A percentile compares a stretch with the other conserved stretches of the same genome.
Conservation (phyloP, 495 filamentous ascomycete species). For the Daldinia caldariorum region DNA sequence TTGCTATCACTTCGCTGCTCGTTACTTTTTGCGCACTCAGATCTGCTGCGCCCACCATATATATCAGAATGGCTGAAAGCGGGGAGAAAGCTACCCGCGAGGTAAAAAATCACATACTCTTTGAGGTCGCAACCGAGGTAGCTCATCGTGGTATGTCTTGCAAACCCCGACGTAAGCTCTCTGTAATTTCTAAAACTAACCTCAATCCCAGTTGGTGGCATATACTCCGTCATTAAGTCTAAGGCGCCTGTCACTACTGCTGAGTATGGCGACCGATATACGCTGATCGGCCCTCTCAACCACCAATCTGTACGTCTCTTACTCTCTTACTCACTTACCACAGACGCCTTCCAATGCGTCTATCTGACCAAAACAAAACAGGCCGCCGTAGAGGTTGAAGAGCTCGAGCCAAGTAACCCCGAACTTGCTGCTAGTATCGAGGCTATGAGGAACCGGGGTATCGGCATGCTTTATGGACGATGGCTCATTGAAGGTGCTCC, state of each 20-base stretch:
- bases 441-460: conserved; percentile 90
- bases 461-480: conserved; percentile 89
- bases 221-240: conserved; percentile 98
- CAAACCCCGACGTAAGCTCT: background rate
- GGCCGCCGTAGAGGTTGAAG: conserved; percentile 97
- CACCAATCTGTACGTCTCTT: conserved; percentile 74
- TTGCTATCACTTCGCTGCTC: background rate
- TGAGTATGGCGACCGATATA: conserved; percentile 98
- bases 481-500: conserved; percentile 98
- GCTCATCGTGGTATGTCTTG: conserved; percentile 82
- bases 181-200: conserved; percentile 15
- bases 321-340: background rate
- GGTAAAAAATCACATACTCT: conserved; percentile 70
- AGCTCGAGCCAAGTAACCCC: conserved; percentile 82
- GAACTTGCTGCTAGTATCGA: conserved; percentile 82
- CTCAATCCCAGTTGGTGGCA: conserved; percentile 80
- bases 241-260: conserved; percentile 97
- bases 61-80: conserved; percentile 49
- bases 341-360: conserved; percentile 8
- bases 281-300: conserved; percentile 93
- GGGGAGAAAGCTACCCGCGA: conserved; percentile 54
- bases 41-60: conserved; percentile 9
- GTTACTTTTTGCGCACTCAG: conserved; percentile 1
- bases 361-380: conserved; percentile 47
- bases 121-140: conserved; percentile 96